Conservation (phyloP, 345 rosid species). For the Citrus cavaleriei region DNA sequence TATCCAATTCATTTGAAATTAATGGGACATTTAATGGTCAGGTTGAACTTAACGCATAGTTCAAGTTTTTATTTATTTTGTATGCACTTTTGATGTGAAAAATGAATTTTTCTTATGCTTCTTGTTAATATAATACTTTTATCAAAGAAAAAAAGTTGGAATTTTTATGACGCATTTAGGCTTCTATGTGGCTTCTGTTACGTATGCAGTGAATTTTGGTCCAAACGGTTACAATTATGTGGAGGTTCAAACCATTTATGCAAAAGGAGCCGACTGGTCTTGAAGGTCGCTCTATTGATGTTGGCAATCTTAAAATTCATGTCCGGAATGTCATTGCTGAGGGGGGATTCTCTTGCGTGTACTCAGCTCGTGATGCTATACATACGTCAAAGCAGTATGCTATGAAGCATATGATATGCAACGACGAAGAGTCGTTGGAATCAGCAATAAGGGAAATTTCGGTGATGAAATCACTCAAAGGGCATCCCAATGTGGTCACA, state of each 20-base stretch:
- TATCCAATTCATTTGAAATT: neutral
- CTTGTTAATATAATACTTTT: neutral
- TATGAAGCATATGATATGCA: constrained; percentile 89
- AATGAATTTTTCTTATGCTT: neutral
- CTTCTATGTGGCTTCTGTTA: neutral
- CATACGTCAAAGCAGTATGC: constrained; percentile 83
- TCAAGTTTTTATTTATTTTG: neutral
- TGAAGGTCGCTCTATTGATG: constrained; percentile 81
- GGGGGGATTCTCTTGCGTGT: constrained; percentile 95
- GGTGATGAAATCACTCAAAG: constrained; percentile 75
- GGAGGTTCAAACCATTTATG: constrained; percentile 88
- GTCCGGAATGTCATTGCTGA: constrained; percentile 77
- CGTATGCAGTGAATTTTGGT: constrained; percentile 30
- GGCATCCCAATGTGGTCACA: constrained; percentile 85
- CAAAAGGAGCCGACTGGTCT: constrained; percentile 87
- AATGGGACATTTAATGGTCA: neutral
- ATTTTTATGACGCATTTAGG: neutral
- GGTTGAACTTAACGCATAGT: neutral
- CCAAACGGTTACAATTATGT: constrained; percentile 44
- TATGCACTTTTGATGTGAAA: neutral
- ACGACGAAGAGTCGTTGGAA: constrained; percentile 77
- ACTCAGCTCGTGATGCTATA: constrained; percentile 70
- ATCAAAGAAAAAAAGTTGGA: neutral
- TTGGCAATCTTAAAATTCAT: constrained; percentile 77
- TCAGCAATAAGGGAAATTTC: constrained; percentile 76